phyloP scores from a whole-genome alignment of 1,139 yeast species.

The Pichia cactophila region DNA sequence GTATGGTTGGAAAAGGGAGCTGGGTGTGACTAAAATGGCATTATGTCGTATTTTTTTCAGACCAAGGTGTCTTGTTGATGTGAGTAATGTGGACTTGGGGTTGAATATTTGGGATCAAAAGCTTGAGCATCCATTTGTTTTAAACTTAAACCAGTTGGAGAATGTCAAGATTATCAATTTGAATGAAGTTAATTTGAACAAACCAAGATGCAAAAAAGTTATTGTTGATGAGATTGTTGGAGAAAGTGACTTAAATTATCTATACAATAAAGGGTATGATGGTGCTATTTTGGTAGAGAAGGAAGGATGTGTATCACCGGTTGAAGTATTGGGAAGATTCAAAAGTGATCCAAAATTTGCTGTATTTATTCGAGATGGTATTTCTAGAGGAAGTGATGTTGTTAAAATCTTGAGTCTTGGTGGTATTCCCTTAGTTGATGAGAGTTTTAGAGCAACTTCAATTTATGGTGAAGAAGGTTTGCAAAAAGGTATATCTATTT shows the following conservation, averaged over 20 bases:
- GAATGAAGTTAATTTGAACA: background rate
- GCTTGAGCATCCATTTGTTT: background rate
- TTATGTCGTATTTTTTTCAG: slow-evolving; percentile 30
- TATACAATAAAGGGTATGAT: background rate
- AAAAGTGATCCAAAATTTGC: background rate
- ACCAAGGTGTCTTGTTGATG: slow-evolving; percentile 38
- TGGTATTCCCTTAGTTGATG: background rate
- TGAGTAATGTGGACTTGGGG: slow-evolving; percentile 28
- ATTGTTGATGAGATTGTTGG: background rate
- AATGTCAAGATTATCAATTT: background rate
- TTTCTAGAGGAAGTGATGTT: background rate
- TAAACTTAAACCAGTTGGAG: background rate
- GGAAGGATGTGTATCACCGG: background rate
- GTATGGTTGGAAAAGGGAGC: slow-evolving; percentile 28
- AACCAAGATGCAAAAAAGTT: background rate
- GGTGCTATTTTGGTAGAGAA: background rate
- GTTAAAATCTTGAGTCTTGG: background rate
- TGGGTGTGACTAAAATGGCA: slow-evolving; percentile 28
- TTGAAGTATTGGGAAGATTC: background rate
- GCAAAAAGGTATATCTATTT: slow-evolving; percentile 40
- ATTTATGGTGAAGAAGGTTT: slow-evolving; percentile 56
- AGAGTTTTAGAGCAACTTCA: background rate
- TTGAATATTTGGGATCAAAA: background rate
- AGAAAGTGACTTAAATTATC: background rate
- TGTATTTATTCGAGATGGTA: background rate